A percentile compares a stretch with the other conserved stretches of the same genome.
These are phyloP conservation scores for Ensete glaucum DNA, from an alignment of 176 grass and related monocot species.

Conservation along the genomic window DNA sequence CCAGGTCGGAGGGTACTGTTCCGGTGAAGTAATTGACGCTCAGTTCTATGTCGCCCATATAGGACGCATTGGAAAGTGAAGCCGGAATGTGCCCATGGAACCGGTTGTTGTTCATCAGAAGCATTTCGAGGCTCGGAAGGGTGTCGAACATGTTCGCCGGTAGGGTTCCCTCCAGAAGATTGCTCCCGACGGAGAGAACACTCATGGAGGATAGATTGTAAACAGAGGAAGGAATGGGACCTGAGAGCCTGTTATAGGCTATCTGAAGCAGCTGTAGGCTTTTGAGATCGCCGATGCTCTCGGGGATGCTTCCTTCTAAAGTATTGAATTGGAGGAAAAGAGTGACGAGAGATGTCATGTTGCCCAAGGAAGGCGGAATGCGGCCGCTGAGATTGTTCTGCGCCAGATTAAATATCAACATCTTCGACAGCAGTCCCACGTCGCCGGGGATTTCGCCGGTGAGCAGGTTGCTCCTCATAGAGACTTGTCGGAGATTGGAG, in stretches of 20 bases:
- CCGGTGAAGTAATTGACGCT: neutral
- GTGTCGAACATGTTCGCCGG: neutral
- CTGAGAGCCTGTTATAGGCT: neutral
- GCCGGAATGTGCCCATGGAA: neutral
- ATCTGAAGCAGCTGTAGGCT: neutral
- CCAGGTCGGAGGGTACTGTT: neutral
- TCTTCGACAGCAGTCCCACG: neutral
- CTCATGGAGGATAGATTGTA: neutral
- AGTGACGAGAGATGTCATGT: slow-evolving; percentile 23
- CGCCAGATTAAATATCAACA: slow-evolving; percentile 8
- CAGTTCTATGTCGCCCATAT: neutral
- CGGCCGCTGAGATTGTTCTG: slow-evolving; percentile 27
- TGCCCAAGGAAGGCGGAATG: slow-evolving; percentile 47
- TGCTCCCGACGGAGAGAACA: neutral
- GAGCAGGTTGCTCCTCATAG: neutral
- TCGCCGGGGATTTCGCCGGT: neutral
- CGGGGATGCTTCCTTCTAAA: slow-evolving; percentile 30
- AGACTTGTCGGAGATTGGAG: neutral
- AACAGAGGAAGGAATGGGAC: neutral
- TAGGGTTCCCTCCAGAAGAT: neutral
- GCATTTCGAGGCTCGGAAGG: neutral
- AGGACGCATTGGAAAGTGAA: neutral
- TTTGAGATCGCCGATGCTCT: neutral
- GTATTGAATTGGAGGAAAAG: slow-evolving; percentile 19
- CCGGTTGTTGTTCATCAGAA: neutral